Base-by-base conservation (phyloP, 2,329 filamentous ascomycete species). In the Exophiala viscosa region DNA sequence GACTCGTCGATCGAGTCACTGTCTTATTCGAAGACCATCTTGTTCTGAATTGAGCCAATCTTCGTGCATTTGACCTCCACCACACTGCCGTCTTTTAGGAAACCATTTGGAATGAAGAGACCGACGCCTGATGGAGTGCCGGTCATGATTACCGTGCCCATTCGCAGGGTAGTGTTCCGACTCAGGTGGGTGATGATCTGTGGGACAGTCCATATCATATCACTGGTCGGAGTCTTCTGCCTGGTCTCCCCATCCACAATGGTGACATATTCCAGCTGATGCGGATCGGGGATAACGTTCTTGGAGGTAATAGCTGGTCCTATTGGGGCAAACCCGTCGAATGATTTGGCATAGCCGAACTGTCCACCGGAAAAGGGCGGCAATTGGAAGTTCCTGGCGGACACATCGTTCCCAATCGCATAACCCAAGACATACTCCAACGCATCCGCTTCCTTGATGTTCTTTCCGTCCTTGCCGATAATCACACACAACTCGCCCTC, bases 101-200 rank as follows among this genome's bases (percentile, higher is more conserved):
- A 50, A 8, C 10, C 9, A 7, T 70, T 70, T 0, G 70, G 69
- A 17, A 68, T 65, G 60, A 71, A 69, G 0, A 65, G 65, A 4
- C 73, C 73, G n/a, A 75, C 71, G 31, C 73, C 72, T 0, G 67
- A 63, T 0, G 66, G 66, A 1, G 73, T 73, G 6, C 70, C 70
- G 1, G 69, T 71, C 66, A 71, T 67, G 41, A 72, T 67, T 5
- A 69, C 51, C 3, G 67, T 70, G 8, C 68, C 69, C 36, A 58
- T 60, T 41, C 65, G 60, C 3, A 72, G 59, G 1, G 69, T 71
- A 2, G 64, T 70, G 11, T 69, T 69, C 44, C 66, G 64, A 5
- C 66, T 69, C 5, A 69, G 43, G 17, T 64, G 67, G 9, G 65
- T 45, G 28, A 70, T 65, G 6, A 62, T 68, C 15, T 67, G 60